Percentiles rank a stretch among this genome's conserved stretches.
phyloP scores from a whole-genome alignment of 192 early-diverging fungal genomes.

The Chytriomyces confervae region DNA sequence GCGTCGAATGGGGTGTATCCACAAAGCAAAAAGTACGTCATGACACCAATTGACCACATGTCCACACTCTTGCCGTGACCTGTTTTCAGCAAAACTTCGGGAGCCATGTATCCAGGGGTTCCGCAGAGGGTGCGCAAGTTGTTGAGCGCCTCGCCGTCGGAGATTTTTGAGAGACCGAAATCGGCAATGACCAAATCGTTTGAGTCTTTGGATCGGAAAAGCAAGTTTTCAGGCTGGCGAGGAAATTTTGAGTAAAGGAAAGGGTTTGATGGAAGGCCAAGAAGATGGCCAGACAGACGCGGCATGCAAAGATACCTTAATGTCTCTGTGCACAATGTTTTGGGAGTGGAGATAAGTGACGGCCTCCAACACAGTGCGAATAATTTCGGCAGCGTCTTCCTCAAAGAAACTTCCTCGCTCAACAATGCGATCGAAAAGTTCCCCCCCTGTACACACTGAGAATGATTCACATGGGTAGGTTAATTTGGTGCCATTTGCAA shows the following conservation, averaged over 20 bases:
- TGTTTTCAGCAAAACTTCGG: slow-evolving; percentile 77
- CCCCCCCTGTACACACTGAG: slow-evolving; percentile 68
- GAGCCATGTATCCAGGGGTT: slow-evolving; percentile 58
- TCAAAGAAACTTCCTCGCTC: slow-evolving; percentile 68
- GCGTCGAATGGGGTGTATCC: slow-evolving; percentile 68
- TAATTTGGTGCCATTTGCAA: background rate
- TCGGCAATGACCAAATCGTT: slow-evolving; percentile 63
- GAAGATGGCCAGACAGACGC: background rate
- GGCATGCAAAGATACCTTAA: slow-evolving; percentile 36
- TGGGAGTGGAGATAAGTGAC: slow-evolving; percentile 85
- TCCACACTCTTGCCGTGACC: slow-evolving; percentile 91
- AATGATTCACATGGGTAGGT: background rate
- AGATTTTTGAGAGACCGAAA: slow-evolving; percentile 73
- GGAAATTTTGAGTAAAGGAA: slow-evolving; percentile 28
- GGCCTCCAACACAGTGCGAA: slow-evolving; percentile 75
- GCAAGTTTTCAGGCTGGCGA: slow-evolving; percentile 88
- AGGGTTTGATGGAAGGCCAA: background rate
- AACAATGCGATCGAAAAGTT: slow-evolving; percentile 82
- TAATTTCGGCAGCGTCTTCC: slow-evolving; percentile 73
- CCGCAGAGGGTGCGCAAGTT: slow-evolving; percentile 42
- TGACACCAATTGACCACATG: slow-evolving; percentile 92
- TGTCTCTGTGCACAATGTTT: slow-evolving; percentile 80
- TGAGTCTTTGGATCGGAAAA: slow-evolving; percentile 34
- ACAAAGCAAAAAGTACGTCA: slow-evolving; percentile 82
- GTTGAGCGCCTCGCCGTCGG: slow-evolving; percentile 35